phyloP scores from a whole-genome alignment of 768 basidiomycete genomes.

The Trichaptum fuscoviolaceum region DNA sequence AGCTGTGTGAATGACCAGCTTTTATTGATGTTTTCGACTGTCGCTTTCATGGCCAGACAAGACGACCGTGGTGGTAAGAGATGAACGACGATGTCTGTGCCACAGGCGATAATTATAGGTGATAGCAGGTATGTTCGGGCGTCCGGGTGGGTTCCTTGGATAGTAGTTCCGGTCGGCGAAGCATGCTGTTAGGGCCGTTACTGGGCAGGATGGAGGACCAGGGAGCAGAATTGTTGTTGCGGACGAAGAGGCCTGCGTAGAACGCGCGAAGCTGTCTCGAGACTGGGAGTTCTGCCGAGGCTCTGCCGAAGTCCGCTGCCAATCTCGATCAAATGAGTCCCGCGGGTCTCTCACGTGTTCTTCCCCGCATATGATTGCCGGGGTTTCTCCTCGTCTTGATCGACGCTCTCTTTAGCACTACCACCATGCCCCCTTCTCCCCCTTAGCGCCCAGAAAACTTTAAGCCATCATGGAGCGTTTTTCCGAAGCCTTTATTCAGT shows the following conservation, averaged over 20 bases:
- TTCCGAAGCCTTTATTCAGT: not conserved
- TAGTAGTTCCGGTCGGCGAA: not conserved
- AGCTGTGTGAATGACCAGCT: slow-evolving; percentile 69
- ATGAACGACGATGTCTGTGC: not conserved
- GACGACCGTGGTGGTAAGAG: not conserved
- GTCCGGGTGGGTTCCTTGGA: not conserved
- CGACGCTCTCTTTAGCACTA: not conserved
- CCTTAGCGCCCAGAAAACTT: not conserved
- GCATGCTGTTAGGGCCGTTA: not conserved
- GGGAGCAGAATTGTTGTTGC: not conserved
- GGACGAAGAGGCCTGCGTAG: too few species aligned
- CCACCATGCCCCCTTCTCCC: not conserved
- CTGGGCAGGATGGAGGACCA: not conserved
- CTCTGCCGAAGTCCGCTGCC: not conserved
- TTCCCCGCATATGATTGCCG: not conserved
- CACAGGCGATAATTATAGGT: not conserved
- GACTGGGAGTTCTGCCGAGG: not conserved
- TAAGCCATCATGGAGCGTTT: not conserved
- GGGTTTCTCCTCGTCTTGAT: not conserved
- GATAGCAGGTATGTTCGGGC: not conserved
- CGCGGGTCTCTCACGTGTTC: not conserved
- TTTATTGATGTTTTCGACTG: slow-evolving; percentile 12
- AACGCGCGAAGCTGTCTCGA: too few species aligned
- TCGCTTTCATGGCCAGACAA: not conserved
- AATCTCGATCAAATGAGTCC: not conserved